These are phyloP conservation scores for Albatrellus ellisii DNA, from an alignment of 768 basidiomycete species.

Conservation along the genomic window DNA sequence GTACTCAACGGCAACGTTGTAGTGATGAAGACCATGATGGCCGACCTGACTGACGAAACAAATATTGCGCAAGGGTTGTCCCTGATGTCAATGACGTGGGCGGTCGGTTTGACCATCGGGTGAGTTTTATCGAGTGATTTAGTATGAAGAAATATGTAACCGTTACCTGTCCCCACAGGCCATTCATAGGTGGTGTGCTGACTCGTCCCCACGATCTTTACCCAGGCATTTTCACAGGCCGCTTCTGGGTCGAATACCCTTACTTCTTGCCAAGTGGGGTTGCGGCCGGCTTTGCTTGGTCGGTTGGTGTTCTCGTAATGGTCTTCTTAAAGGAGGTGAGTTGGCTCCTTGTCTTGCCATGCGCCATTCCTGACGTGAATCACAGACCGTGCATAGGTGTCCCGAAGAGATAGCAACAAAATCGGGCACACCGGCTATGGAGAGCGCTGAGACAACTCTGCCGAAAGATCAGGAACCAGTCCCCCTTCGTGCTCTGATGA, in stretches of 20 bases:
- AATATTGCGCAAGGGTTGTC: conserved; percentile 34
- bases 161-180: no score
- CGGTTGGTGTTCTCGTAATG: conserved; percentile 16
- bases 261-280: conserved; percentile 26
- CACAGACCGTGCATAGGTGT: background rate
- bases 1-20: conserved; percentile 29
- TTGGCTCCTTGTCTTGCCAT: background rate
- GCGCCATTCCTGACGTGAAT: background rate
- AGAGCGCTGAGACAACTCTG: no score
- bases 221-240: conserved; percentile 17
- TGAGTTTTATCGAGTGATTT: conserved; percentile 6
- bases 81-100: conserved; percentile 19
- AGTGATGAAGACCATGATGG: conserved; percentile 63
- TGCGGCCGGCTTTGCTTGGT: conserved; percentile 17
- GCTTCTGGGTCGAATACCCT: conserved; percentile 23
- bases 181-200: conserved; percentile 22
- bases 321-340: conserved; percentile 22
- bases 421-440: no score
- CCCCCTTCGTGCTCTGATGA: conserved; percentile 18
- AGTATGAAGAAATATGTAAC: no score
- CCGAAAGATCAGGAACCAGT: conserved; percentile 13
- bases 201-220: conserved; percentile 22
- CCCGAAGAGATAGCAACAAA: no score
- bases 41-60: conserved; percentile 48
- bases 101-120: conserved; percentile 4